A percentile compares a stretch with the other conserved stretches of the same genome.
These are phyloP conservation scores for Mycotypha africana DNA, from an alignment of 371 early-diverging fungal species.

Conservation along the genomic window DNA sequence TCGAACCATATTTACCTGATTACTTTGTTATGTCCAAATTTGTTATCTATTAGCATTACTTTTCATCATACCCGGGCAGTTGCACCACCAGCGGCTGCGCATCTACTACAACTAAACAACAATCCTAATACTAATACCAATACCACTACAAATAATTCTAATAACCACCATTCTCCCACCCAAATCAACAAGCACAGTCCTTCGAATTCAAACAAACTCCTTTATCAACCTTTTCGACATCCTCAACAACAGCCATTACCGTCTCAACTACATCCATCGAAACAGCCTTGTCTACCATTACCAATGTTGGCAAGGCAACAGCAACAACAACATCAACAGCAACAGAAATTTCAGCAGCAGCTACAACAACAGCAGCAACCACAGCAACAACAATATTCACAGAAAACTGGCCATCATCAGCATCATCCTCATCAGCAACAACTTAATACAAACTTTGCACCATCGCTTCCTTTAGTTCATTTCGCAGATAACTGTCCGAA, in stretches of 20 bases:
- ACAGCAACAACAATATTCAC: background rate
- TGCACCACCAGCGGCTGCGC: conserved; percentile 17
- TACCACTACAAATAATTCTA: background rate
- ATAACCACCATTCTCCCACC: too few relatives aligned
- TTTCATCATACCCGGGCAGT: conserved; percentile 34
- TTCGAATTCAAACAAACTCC: too few relatives aligned
- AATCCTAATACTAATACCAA: too few relatives aligned
- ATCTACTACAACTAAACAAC: background rate
- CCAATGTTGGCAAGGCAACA: conserved; percentile 7
- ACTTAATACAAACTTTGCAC: conserved; percentile 14
- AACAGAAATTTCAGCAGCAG: conserved; percentile 7
- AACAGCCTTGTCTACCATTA: background rate
- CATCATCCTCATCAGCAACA: conserved; percentile 10
- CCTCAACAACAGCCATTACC: too few relatives aligned
- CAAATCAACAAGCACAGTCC: too few relatives aligned
- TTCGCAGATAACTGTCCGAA: conserved; percentile 39
- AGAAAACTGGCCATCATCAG: conserved; percentile 2
- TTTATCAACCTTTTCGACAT: background rate
- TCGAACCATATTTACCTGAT: conserved; percentile 33
- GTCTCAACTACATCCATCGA: too few relatives aligned
- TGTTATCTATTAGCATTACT: conserved; percentile 30
- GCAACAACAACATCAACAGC: conserved; percentile 7
- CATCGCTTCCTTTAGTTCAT: conserved; percentile 33
- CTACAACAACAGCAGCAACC: conserved; percentile 4
- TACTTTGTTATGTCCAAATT: conserved; percentile 31